Evolutionary conservation across 805 yeast species (phyloP), one percentile per base, ranked within the genome.

Genomic region (Ogataea salicorniae): DNA sequence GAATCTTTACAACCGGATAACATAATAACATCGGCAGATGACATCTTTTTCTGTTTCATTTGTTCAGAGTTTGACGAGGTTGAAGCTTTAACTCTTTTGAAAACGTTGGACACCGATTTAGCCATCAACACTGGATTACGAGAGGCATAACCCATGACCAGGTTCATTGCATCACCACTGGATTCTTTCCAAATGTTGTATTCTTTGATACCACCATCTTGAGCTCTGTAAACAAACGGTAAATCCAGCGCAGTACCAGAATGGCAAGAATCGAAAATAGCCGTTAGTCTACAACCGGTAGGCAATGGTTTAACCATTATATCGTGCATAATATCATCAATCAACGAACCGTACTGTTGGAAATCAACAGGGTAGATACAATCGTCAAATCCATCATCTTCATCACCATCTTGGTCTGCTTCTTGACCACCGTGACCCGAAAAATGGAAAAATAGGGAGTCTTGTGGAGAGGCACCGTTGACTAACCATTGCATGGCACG

Each of bases 381-480:
- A 57, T 67, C 70, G 48, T 67, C 72, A 46, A 43, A 55, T n/a
- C 71, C 72, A 48, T 62, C 66, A 2, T 51, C 58, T 45, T 67
- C 71, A 46, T 66, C 70, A 23, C 71, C 71, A 47, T 67, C 70
- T 33, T 68, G 60, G 62, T 87, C 95, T 41, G 71, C 66, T 5
- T 81, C 78, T 59, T 81, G 85, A 2, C 94, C 89, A 31, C 96
- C 96, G 61, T 88, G 96, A 7, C 96, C 94, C 0, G 94, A 84
- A 61, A 83, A 87, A 63, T 88, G 95, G 74, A 88, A 80, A 56
- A 88, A 82, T 43, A 87, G 65, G 8, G 89, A 78, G 66, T 87
- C 95, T 56, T 87, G 86, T 15, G 94, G 83, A 54, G 69, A 71
- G 0, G 95, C 94, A 51, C 74, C 84, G 18, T 70, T 70, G 18